Evolutionary conservation across 2,329 filamentous ascomycete species (phyloP).

Genomic region (Coniochaeta sp.): DNA sequence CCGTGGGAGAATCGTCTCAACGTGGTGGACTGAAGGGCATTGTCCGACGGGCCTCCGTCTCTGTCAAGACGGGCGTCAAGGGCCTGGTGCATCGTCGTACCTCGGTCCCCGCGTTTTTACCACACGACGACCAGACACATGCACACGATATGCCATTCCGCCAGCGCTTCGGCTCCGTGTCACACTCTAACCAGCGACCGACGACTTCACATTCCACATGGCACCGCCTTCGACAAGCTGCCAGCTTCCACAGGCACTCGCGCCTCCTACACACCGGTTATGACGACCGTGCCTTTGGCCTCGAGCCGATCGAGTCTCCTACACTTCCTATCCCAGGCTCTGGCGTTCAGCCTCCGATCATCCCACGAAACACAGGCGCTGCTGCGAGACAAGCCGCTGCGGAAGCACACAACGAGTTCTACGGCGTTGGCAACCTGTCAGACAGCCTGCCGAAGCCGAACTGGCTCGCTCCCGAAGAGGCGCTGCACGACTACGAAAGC

Average conservation of each 20-base stretch:
- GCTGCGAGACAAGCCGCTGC: conserved; percentile 53
- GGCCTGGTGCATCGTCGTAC: conserved; percentile 43
- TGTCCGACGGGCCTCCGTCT: conserved; percentile 48
- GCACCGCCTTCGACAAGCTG: conserved; percentile 43
- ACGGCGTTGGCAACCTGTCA: conserved; percentile 13
- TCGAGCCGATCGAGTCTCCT: conserved; percentile 30
- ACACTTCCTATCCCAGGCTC: conserved; percentile 39
- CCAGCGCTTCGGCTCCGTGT: conserved; percentile 10
- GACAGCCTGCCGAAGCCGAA: conserved; percentile 28
- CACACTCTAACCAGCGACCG: conserved; percentile 22
- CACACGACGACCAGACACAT: conserved; percentile 17
- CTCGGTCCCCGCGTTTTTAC: conserved; percentile 26
- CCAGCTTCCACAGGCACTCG: conserved; percentile 41
- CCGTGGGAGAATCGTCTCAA: conserved; percentile 19
- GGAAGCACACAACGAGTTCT: conserved; percentile 49
- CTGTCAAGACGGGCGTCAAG: conserved; percentile 32
- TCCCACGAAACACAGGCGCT: conserved; percentile 52
- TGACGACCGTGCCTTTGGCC: conserved; percentile 14
- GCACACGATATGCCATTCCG: conserved; percentile 10
- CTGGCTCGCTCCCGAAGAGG: conserved; percentile 38
- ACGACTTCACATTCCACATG: conserved; percentile 43
- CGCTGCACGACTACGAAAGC: conserved; percentile 51
- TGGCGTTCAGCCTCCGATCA: conserved; percentile 49
- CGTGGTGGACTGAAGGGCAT: conserved; percentile 38
- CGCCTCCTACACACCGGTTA: conserved; percentile 37